phyloP scores from a whole-genome alignment of 768 basidiomycete genomes.

The Hypholoma sublateritium region DNA sequence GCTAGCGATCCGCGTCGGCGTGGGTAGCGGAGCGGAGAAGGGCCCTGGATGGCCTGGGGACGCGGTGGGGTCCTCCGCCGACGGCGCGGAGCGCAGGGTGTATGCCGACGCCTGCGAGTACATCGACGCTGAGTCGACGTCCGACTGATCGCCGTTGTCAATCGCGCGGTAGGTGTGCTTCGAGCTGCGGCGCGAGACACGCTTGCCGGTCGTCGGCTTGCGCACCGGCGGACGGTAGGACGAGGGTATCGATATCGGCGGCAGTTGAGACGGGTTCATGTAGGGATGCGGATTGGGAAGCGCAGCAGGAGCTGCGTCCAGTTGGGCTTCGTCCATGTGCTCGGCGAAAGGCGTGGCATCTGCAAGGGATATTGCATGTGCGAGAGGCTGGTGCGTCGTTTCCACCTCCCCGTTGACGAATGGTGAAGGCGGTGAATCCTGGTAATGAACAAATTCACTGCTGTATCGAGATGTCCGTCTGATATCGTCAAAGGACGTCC shows the following conservation, averaged over 20 bases:
- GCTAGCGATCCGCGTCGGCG: not conserved
- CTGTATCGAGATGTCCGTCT: not conserved
- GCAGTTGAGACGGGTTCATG: not conserved
- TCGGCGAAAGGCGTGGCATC: conserved; percentile 1
- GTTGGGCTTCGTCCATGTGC: not conserved
- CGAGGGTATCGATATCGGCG: not conserved
- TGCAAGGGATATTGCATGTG: not conserved
- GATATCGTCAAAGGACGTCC: not conserved
- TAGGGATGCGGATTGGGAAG: not conserved
- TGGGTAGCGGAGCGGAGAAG: not conserved
- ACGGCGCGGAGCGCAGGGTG: not conserved
- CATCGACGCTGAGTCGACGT: conserved; percentile 15
- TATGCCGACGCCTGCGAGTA: conserved; percentile 22
- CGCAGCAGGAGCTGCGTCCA: not conserved
- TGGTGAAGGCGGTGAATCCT: not conserved
- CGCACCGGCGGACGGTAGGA: not conserved
- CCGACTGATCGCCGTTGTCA: conserved; percentile 1
- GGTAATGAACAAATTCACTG: not conserved
- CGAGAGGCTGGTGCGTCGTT: not conserved
- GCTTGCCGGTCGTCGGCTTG: not conserved
- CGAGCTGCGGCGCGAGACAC: not conserved
- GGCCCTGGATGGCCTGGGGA: not conserved
- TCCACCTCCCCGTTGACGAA: conserved; percentile 1
- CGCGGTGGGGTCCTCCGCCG: not conserved
- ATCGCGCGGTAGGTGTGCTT: conserved; percentile 1